phyloP scores from a whole-genome alignment of 257 asterid species.

The Solanum sparsipilum region DNA sequence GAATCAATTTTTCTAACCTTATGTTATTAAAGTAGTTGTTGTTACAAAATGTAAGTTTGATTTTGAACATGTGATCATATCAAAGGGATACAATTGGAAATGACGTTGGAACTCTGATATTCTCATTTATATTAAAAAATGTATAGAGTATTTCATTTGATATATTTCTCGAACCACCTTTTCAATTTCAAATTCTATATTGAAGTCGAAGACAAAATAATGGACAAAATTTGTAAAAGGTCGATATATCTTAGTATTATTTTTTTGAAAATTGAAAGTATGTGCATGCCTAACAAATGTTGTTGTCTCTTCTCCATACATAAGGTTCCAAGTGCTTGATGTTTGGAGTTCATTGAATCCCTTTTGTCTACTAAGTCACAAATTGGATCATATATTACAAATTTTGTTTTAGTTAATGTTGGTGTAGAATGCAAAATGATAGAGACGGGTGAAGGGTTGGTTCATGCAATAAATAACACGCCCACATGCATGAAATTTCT shows the following conservation, averaged over 20 bases:
- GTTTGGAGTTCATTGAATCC: background rate
- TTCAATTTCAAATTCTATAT: background rate
- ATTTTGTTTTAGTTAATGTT: background rate
- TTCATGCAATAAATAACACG: background rate
- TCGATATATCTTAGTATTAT: background rate
- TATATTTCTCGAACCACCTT: background rate
- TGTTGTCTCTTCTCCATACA: background rate
- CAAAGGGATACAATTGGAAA: background rate
- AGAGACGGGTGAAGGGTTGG: background rate
- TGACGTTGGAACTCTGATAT: background rate
- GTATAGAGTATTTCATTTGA: background rate
- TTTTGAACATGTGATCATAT: background rate
- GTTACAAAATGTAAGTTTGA: background rate
- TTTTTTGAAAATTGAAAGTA: background rate
- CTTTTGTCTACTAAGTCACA: background rate
- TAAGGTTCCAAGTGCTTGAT: background rate
- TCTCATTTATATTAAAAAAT: background rate
- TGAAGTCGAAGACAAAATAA: background rate
- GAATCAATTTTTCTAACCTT: background rate
- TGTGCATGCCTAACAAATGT: background rate
- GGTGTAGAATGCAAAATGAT: background rate
- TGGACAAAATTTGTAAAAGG: background rate
- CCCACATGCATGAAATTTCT: background rate
- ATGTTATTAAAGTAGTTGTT: background rate
- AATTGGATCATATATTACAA: background rate